phyloP scores from a whole-genome alignment of 176 grass and related monocot genomes.

The Hyparrhenia diplandra region DNA sequence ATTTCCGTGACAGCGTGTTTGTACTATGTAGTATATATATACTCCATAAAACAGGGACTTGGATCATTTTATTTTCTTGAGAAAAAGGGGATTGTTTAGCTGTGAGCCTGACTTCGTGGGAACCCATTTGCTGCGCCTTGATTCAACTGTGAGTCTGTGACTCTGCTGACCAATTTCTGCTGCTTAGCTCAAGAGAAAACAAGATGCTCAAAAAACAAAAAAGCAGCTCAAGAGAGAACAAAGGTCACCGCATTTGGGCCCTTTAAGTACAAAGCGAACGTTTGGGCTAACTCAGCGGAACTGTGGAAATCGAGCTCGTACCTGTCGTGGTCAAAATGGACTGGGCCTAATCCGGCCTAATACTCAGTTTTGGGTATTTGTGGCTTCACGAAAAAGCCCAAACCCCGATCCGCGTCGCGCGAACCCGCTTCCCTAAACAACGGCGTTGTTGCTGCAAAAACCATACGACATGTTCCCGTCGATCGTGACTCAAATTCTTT shows the following conservation, averaged over 20 bases:
- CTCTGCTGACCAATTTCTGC: not conserved
- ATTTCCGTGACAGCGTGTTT: not conserved
- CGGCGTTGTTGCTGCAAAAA: not conserved
- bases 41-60: not conserved
- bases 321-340: not conserved
- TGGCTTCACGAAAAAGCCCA: not conserved
- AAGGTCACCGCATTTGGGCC: not conserved
- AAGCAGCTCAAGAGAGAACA: too few species aligned
- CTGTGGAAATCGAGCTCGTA: too few species aligned
- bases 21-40: not conserved
- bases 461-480: not conserved
- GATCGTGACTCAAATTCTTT: not conserved
- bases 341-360: not conserved
- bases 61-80: not conserved
- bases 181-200: not conserved
- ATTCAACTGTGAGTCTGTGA: too few species aligned
- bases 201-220: too few species aligned
- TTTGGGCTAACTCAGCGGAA: not conserved
- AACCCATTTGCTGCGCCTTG: too few species aligned
- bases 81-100: too few species aligned
- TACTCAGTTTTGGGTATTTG: not conserved
- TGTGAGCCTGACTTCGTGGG: too few species aligned
- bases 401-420: not conserved
- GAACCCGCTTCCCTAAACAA: not conserved
- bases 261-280: not conserved